These are phyloP conservation scores for Parachaetomium inaequale DNA, from an alignment of 495 filamentous ascomycete genomes.

Conservation along the genomic window DNA sequence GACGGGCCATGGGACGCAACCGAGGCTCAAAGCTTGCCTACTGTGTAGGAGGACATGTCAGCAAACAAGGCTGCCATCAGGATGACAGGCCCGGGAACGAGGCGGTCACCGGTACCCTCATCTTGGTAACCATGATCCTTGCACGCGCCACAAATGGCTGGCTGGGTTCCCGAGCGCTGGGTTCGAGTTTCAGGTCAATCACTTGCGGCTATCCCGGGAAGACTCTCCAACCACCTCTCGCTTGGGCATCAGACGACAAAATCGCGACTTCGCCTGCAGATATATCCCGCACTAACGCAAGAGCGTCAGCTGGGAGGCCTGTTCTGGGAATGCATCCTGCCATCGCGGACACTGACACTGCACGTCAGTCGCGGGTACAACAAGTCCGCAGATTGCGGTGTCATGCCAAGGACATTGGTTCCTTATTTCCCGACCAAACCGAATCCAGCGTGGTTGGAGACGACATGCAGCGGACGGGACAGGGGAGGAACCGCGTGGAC, in stretches of 20 bases:
- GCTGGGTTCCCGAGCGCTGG: constrained; percentile 17
- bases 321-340: background rate
- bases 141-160: constrained; percentile 23
- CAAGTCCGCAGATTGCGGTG: background rate
- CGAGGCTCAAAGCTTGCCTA: background rate
- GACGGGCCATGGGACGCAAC: background rate
- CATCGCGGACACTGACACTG: constrained; percentile 8
- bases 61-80: background rate
- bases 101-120: constrained; percentile 5
- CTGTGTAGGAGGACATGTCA: constrained; percentile 4
- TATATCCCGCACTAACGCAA: background rate
- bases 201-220: constrained; percentile 20
- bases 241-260: background rate
- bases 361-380: constrained; percentile 13
- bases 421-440: constrained; percentile 5
- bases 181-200: constrained; percentile 14
- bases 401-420: background rate
- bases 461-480: constrained; percentile 12
- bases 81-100: background rate
- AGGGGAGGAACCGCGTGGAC: constrained; percentile 16
- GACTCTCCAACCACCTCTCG: background rate
- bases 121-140: constrained; percentile 7
- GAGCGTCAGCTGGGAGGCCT: background rate
- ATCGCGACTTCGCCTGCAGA: background rate
- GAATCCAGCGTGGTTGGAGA: background rate